Percentiles rank a stretch among this genome's conserved stretches.
These are phyloP conservation scores for Tetrapisispora taiwanensis DNA, from an alignment of 805 yeast species.

Conservation along the genomic window DNA sequence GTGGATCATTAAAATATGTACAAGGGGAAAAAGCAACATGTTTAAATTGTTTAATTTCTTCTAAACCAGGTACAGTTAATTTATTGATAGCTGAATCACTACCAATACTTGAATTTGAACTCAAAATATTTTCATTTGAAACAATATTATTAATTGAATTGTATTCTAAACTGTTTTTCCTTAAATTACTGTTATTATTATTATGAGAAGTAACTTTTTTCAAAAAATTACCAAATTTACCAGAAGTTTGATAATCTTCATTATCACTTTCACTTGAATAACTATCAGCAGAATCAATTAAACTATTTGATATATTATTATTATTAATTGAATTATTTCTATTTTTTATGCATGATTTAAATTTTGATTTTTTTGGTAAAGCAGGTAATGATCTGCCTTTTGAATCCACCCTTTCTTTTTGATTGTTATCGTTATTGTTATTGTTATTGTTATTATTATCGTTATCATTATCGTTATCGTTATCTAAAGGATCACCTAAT, in stretches of 20 bases:
- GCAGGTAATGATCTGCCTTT: conserved; percentile 41
- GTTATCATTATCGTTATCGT: not conserved
- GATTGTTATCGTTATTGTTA: not conserved
- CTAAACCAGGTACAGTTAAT: conserved; percentile 32
- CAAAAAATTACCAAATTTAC: conserved; percentile 27
- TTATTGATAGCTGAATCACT: not conserved
- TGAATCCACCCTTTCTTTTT: conserved; percentile 13
- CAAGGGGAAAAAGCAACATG: conserved; percentile 72
- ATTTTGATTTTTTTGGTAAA: conserved; percentile 38
- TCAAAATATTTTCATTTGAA: not conserved
- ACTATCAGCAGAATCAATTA: not conserved
- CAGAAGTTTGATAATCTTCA: conserved; percentile 9
- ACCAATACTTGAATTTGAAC: not conserved
- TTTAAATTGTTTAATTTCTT: conserved; percentile 35
- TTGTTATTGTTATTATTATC: not conserved
- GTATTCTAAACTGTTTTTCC: not conserved
- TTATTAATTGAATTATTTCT: too few relatives aligned
- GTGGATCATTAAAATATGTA: conserved; percentile 72
- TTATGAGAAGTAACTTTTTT: conserved; percentile 27
- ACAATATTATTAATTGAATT: not conserved
- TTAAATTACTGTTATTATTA: not conserved
- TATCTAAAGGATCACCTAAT: not conserved
- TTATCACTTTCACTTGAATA: not conserved
- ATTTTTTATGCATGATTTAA: conserved; percentile 39
- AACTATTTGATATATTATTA: not conserved